These are phyloP conservation scores for Tylopilus balloui DNA, from an alignment of 768 basidiomycete genomes.

Conservation along the genomic window DNA sequence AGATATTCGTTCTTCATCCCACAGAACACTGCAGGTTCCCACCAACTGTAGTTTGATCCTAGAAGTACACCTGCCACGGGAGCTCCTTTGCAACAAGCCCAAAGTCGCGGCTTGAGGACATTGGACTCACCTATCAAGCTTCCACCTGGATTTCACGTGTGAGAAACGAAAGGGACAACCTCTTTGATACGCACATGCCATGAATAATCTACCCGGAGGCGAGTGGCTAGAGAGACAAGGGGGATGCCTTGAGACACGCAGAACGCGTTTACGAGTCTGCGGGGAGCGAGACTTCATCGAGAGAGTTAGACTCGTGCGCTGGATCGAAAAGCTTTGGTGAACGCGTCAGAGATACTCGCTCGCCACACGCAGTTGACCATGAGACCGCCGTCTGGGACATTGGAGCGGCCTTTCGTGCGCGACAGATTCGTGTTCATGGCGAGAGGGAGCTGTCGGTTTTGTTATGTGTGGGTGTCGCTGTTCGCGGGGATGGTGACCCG, in stretches of 20 bases:
- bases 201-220: slow-evolving; percentile 34
- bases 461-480: background rate
- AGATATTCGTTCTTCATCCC: slow-evolving; percentile 30
- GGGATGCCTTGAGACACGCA: slow-evolving; percentile 39
- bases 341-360: slow-evolving; percentile 13
- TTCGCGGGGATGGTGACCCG: no score
- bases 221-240: background rate
- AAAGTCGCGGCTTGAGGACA: slow-evolving; percentile 16
- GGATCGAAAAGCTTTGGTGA: slow-evolving; percentile 30
- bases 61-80: slow-evolving; percentile 57
- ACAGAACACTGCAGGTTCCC: slow-evolving; percentile 49
- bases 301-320: slow-evolving; percentile 17
- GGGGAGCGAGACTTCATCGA: background rate
- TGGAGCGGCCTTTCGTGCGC: no score
- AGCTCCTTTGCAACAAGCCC: slow-evolving; percentile 35
- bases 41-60: slow-evolving; percentile 49
- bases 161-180: background rate
- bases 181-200: slow-evolving; percentile 34
- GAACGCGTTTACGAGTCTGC: slow-evolving; percentile 34
- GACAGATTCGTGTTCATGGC: slow-evolving; percentile 1
- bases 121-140: slow-evolving; percentile 19
- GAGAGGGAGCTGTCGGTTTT: background rate
- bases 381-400: slow-evolving; percentile 23
- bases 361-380: slow-evolving; percentile 24
- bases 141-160: slow-evolving; percentile 19